Conservation (phyloP, 2,329 filamentous ascomycete species). For the Sarocladium strictum region DNA sequence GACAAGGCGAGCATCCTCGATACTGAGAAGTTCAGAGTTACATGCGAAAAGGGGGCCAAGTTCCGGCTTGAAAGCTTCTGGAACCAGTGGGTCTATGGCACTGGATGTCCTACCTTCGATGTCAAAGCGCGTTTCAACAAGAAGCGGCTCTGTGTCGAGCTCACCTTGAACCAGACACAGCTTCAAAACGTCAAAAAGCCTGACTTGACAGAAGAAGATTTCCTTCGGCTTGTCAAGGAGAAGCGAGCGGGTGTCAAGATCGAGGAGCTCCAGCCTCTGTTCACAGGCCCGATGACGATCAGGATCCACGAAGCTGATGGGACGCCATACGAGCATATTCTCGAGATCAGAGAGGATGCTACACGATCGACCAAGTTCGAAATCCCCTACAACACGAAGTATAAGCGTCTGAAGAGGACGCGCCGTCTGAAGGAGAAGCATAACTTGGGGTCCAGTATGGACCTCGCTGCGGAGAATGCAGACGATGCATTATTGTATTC, state of each 20-base stretch:
- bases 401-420: slow-evolving; percentile 91
- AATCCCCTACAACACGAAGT: slow-evolving; percentile 98
- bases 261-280: slow-evolving; percentile 68
- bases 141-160: slow-evolving; percentile 90
- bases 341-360: slow-evolving; percentile 83
- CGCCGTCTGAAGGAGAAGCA: slow-evolving; percentile 73
- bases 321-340: slow-evolving; percentile 95
- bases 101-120: slow-evolving; percentile 82
- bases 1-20: slow-evolving; percentile 68
- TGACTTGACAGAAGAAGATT: slow-evolving; percentile 63
- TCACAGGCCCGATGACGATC: slow-evolving; percentile 96
- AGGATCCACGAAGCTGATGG: slow-evolving; percentile 97
- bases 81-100: slow-evolving; percentile 83
- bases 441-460: slow-evolving; percentile 49
- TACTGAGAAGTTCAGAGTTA: slow-evolving; percentile 68
- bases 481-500: slow-evolving; percentile 86
- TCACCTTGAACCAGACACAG: slow-evolving; percentile 73
- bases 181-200: slow-evolving; percentile 30
- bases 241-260: slow-evolving; percentile 62
- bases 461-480: slow-evolving; percentile 51
- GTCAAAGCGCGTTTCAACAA: slow-evolving; percentile 94
- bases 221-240: slow-evolving; percentile 82
- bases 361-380: slow-evolving; percentile 75
- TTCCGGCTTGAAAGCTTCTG: slow-evolving; percentile 86
- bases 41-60: slow-evolving; percentile 84